These are phyloP conservation scores for Colletotrichum eleusines DNA, from an alignment of 2,329 filamentous ascomycete genomes.

Conservation along the genomic window DNA sequence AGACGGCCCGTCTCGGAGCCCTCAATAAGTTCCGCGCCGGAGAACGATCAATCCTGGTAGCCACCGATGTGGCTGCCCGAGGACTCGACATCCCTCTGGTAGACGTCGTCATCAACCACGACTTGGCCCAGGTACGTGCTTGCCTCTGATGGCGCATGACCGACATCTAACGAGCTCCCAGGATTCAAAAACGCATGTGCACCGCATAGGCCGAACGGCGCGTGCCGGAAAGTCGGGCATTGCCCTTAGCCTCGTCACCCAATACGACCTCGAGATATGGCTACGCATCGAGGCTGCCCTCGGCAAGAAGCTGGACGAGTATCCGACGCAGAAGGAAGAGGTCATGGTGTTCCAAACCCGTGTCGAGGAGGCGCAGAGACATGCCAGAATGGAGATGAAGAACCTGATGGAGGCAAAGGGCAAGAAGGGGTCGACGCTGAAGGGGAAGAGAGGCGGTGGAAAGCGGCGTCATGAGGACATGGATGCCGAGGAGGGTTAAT, in stretches of 20 bases:
- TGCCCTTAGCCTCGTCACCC: constrained; percentile 84
- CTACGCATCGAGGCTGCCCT: constrained; percentile 85
- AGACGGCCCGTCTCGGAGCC: constrained; percentile 87
- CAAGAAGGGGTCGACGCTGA: constrained; percentile 62
- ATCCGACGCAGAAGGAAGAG: constrained; percentile 80
- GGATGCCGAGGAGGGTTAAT: constrained; percentile 80
- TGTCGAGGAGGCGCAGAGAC: constrained; percentile 85
- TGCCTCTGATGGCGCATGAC: too few species aligned
- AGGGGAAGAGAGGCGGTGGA: constrained; percentile 54
- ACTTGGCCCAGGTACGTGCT: constrained; percentile 67
- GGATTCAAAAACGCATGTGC: constrained; percentile 91
- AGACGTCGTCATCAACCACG: constrained; percentile 87
- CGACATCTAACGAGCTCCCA: constrained; percentile 49
- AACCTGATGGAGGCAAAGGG: constrained; percentile 77
- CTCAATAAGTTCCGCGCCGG: constrained; percentile 90
- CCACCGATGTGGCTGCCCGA: constrained; percentile 90
- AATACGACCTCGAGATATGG: constrained; percentile 88
- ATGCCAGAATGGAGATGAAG: constrained; percentile 86
- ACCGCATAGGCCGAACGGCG: constrained; percentile 89
- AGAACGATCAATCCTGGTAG: constrained; percentile 87
- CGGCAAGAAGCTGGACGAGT: constrained; percentile 79
- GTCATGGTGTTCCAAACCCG: constrained; percentile 84
- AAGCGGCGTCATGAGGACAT: constrained; percentile 68
- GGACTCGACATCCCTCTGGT: constrained; percentile 95
- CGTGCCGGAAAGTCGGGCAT: constrained; percentile 87